A percentile compares a stretch with the other conserved stretches of the same genome.
phyloP scores from a whole-genome alignment of 345 rosid species.

The Salix brachista region DNA sequence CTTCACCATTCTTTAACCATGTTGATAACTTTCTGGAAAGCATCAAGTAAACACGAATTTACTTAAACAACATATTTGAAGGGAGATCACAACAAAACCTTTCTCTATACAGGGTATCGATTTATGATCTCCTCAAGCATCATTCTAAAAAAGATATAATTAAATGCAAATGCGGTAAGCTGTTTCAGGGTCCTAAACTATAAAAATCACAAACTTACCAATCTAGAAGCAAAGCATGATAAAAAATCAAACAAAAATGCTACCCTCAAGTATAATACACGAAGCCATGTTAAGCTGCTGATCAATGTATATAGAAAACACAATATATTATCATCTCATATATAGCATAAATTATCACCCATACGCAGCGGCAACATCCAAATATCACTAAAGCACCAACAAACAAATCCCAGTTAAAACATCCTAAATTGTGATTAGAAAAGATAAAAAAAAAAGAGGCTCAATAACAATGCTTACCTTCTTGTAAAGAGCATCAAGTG shows the following conservation, averaged over 20 bases:
- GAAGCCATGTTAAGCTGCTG: neutral
- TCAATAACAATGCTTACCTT: conserved; percentile 41
- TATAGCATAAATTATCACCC: neutral
- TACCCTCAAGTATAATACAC: neutral
- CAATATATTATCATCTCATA: neutral
- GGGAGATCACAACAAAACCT: neutral
- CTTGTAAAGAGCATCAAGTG: conserved; percentile 84
- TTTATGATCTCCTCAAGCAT: neutral
- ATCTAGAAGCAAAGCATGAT: neutral
- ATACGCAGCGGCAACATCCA: neutral
- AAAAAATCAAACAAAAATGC: neutral
- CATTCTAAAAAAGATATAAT: neutral
- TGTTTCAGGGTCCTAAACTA: neutral
- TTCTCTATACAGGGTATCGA: neutral
- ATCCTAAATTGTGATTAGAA: neutral
- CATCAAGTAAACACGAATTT: neutral
- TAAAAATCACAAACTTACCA: neutral
- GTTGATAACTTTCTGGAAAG: neutral
- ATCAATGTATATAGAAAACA: neutral
- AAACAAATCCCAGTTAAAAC: neutral
- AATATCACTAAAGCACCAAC: neutral
- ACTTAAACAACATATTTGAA: neutral
- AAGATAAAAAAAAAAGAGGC: neutral
- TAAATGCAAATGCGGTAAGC: neutral
- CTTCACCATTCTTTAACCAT: neutral